Evolutionary conservation across 2,329 filamentous ascomycete genomes (phyloP).

Genomic region (Talaromyces sp.): DNA sequence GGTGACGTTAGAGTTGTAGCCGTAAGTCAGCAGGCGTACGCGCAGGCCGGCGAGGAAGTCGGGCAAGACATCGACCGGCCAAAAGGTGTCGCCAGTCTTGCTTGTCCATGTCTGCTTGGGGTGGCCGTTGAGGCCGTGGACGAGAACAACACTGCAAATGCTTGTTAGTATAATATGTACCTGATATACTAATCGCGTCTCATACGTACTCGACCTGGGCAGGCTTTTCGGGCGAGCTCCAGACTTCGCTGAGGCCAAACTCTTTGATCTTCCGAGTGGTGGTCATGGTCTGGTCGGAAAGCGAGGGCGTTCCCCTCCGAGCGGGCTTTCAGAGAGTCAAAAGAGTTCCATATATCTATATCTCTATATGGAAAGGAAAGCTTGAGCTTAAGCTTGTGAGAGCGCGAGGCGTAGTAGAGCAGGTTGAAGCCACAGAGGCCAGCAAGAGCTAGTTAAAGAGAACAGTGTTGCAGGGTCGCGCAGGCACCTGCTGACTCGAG

Average conservation of each 20-base stretch:
- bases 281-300: slow-evolving; percentile 7
- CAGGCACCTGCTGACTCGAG: background rate
- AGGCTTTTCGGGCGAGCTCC: slow-evolving; percentile 31
- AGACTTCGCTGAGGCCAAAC: slow-evolving; percentile 41
- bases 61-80: slow-evolving; percentile 66
- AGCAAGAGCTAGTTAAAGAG: background rate
- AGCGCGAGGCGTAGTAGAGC: background rate
- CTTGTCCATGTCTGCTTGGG: slow-evolving; percentile 60
- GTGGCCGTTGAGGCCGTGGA: slow-evolving; percentile 66
- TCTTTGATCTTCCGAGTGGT: slow-evolving; percentile 24
- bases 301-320: background rate
- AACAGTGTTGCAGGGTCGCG: background rate
- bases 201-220: slow-evolving; percentile 31
- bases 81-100: slow-evolving; percentile 52
- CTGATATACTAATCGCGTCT: background rate
- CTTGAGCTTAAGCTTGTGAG: background rate
- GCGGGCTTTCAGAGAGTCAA: background rate
- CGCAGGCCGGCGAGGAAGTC: slow-evolving; percentile 52
- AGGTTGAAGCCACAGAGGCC: background rate
- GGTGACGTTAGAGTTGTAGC: slow-evolving; percentile 65
- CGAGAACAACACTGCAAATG: slow-evolving; percentile 54
- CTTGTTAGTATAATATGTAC: background rate
- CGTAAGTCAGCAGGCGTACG: slow-evolving; percentile 66
- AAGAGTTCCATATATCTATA: background rate
- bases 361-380: background rate